phyloP scores from a whole-genome alignment of 371 early-diverging fungal genomes.

The Mucor saturninus region DNA sequence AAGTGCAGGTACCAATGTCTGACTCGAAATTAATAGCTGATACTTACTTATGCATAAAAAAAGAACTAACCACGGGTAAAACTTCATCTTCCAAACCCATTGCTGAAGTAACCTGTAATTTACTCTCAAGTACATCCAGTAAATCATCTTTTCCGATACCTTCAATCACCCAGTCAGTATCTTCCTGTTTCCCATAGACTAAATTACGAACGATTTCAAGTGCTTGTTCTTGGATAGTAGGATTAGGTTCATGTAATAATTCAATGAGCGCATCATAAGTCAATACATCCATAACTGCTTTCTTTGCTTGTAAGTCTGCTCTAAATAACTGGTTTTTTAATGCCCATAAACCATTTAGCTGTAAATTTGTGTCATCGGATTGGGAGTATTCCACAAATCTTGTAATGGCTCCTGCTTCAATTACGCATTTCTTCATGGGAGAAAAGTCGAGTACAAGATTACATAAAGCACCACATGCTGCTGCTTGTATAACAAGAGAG shows the following conservation, averaged over 20 bases:
- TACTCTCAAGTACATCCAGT: slow-evolving; percentile 70
- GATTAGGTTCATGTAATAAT: slow-evolving; percentile 67
- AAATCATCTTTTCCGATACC: slow-evolving; percentile 71
- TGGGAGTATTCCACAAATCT: slow-evolving; percentile 70
- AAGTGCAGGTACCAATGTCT: slow-evolving; percentile 49
- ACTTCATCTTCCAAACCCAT: slow-evolving; percentile 43
- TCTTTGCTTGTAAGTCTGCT: slow-evolving; percentile 72
- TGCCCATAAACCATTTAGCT: slow-evolving; percentile 85
- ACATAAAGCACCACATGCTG: slow-evolving; percentile 83
- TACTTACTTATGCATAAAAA: not conserved
- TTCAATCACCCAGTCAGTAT: slow-evolving; percentile 60
- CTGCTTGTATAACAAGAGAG: slow-evolving; percentile 68
- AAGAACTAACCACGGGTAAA: slow-evolving; percentile 29
- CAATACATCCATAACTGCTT: slow-evolving; percentile 70
- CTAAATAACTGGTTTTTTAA: slow-evolving; percentile 82
- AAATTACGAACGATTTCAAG: slow-evolving; percentile 82
- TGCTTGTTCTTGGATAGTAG: slow-evolving; percentile 79
- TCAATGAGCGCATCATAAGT: slow-evolving; percentile 68
- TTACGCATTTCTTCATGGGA: slow-evolving; percentile 84
- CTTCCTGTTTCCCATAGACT: slow-evolving; percentile 66
- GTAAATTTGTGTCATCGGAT: slow-evolving; percentile 54
- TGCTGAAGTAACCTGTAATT: slow-evolving; percentile 50
- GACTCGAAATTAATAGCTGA: not conserved
- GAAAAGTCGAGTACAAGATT: slow-evolving; percentile 89
- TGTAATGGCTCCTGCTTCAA: slow-evolving; percentile 80